Evolutionary conservation across 2,329 filamentous ascomycete species (phyloP), one percentile per base, ranked within the genome.

Genomic region (Ophiobolus disseminans): DNA sequence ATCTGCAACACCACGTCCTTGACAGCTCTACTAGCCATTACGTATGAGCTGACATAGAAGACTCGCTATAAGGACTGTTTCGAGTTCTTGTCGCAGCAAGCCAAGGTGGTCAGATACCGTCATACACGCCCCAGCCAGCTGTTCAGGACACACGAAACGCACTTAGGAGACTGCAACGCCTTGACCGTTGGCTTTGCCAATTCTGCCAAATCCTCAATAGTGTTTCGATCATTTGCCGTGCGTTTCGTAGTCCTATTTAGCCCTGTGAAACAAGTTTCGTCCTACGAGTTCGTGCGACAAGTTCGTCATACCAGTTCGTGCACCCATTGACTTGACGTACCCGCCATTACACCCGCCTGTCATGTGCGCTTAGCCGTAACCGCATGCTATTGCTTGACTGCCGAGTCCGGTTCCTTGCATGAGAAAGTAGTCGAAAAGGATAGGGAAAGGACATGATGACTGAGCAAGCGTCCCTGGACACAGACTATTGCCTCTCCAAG

Each of bases 311-410:
- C 23, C 22, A 13, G 23, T 30, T 30, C 34, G 22, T 21, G 5
- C 34, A 23, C 22, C 31, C 22, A 19, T 11, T n/a, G 4, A 25
- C 21, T 50, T 55, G 46, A 50, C 42, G 30, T 51, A 45, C 43
- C 47, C 40, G 45, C 32, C 42, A 48, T 51, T 51, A 45, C 50
- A 52, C 46, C 58, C 50, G 34, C 31, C 42, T 63, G 56, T 58
- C 60, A 57, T 45, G 52, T 48, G 47, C 51, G 57, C 21, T 26
- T 45, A 50, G 40, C 58, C 45, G 47, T 49, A 40, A 46, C 49
- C 43, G 50, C 37, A 50, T 41, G 28, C 46, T 17, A 30, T 39
- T 50, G 38, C 38, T 40, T 44, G 26, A 30, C 44, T 41, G 43
- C 50, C 22, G 41, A 39, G 16, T 19, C 50, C 47, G 40, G 52